Evolutionary conservation across 768 basidiomycete genomes (phyloP).

Genomic region (Mycena filopes): DNA sequence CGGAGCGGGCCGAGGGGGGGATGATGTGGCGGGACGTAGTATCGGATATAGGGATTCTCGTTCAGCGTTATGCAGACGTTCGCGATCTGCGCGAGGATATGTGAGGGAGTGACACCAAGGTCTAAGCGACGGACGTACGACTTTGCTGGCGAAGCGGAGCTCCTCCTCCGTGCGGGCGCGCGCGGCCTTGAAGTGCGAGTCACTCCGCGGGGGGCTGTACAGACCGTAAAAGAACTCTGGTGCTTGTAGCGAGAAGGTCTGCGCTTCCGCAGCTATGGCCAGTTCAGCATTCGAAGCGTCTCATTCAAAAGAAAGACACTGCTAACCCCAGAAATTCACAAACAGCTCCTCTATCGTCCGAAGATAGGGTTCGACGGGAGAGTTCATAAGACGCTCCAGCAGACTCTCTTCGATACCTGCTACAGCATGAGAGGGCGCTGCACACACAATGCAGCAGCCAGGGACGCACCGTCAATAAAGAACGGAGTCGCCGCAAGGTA

Average conservation of each 20-base stretch:
- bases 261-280: conserved; percentile 80
- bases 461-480: conserved; percentile 82
- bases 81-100: conserved; percentile 64
- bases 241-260: conserved; percentile 81
- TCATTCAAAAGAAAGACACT: not conserved
- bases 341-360: conserved; percentile 86
- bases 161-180: conserved; percentile 89
- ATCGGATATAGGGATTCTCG: conserved; percentile 93
- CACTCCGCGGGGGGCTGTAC: conserved; percentile 85
- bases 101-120: not conserved
- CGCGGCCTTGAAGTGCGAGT: conserved; percentile 71
- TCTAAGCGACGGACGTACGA: conserved; percentile 53
- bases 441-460: conserved; percentile 3
- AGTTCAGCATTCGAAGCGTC: not conserved
- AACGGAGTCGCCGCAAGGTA: conserved; percentile 91
- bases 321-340: conserved; percentile 92
- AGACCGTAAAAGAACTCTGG: conserved; percentile 89
- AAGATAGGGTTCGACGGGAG: conserved; percentile 82
- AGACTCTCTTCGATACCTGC: conserved; percentile 82
- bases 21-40: conserved; percentile 88
- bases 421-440: conserved; percentile 1
- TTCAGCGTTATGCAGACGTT: conserved; percentile 91
- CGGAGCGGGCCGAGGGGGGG: conserved; percentile 87
- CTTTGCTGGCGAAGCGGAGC: conserved; percentile 77
- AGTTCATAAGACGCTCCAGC: conserved; percentile 78